Evolutionary conservation across 148 eudicot species (phyloP), one percentile per base, ranked within the genome.

Genomic region (Rhododendron griersonianum): DNA sequence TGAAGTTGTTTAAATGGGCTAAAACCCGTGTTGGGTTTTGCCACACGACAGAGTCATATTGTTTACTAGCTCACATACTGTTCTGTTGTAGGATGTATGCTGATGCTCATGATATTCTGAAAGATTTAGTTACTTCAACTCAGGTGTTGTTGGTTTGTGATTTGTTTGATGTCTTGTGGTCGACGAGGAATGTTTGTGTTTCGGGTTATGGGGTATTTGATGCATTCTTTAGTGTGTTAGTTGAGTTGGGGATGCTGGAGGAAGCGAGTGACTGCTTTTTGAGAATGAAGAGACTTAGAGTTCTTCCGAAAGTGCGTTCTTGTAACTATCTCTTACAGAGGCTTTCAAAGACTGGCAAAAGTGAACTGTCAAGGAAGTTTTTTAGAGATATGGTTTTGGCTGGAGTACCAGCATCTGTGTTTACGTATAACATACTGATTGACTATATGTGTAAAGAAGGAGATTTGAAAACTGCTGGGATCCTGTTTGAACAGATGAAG

Each of bases 171-270:
- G 88, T 89, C 30, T 88, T 97, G 87, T 97, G 98, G 99, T 88
- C 86, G 41, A 92, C 90, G 2, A 93, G 94, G 92, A 87, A 90
- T 87, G 93, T 93, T 80, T 94, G 98, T 86, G 50, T 88, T 30
- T 83, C 91, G 15, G 98, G 99, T 44, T 95, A 87, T 87, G 99
- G 99, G 33, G 96, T 94, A 28, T 95, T 97, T 81, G 99, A 97
- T 88, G 90, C 93, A 16, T 93, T 92, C 39, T 97, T 97, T 85
- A 92, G 95, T 19, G 92, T 91, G 67, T 91, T 93, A 85, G 85
- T 92, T 69, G 99, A 97, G 48, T 88, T 92, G 87, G 95, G 91
- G 19, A 91, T 90, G 95, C 88, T 97, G 33, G 95, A 95, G n/a
- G 98, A 94, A 86, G 98, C 99, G 3, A 91, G 82, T 79, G 87